phyloP scores from a whole-genome alignment of 2,329 filamentous ascomycete species.

The Trichoderma guizhouense region DNA sequence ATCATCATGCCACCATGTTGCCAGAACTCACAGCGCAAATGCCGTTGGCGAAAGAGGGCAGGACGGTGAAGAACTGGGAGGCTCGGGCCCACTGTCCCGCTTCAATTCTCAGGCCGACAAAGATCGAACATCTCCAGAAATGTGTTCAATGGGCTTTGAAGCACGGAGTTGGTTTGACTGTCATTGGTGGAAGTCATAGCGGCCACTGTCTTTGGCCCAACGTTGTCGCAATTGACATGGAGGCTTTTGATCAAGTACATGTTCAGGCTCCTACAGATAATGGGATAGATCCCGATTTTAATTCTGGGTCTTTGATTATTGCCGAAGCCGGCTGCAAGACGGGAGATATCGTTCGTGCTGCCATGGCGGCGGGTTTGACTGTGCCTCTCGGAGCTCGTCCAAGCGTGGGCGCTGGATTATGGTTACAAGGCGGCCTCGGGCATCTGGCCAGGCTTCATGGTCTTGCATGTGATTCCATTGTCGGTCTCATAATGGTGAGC shows the following conservation, averaged over 20 bases:
- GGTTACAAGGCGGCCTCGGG: conserved; percentile 64
- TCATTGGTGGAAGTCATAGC: conserved; percentile 59
- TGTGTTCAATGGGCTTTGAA: conserved; percentile 56
- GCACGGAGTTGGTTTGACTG: conserved; percentile 42
- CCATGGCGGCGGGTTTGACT: conserved; percentile 47
- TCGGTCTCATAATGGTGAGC: conserved; percentile 58
- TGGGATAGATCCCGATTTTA: conserved; percentile 18
- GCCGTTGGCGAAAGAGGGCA: conserved; percentile 30
- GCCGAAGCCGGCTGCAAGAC: conserved; percentile 55
- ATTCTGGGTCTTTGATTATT: conserved; percentile 40
- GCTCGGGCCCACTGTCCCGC: conserved; percentile 45
- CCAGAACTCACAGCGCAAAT: conserved; percentile 42
- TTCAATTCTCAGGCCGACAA: conserved; percentile 43
- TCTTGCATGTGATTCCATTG: conserved; percentile 56
- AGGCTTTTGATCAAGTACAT: conserved; percentile 49
- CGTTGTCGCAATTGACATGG: conserved; percentile 57
- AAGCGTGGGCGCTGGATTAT: conserved; percentile 60
- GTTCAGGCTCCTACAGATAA: conserved; percentile 33
- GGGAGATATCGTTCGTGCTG: conserved; percentile 48
- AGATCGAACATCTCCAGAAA: conserved; percentile 47
- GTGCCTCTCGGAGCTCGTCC: conserved; percentile 60
- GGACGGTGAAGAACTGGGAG: conserved; percentile 49
- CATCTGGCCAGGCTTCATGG: conserved; percentile 54
- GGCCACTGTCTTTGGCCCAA: conserved; percentile 53
- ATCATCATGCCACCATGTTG: conserved; percentile 41